Conservation (phyloP, 2,329 filamentous ascomycete species). For the Xylariaceae sp. region DNA sequence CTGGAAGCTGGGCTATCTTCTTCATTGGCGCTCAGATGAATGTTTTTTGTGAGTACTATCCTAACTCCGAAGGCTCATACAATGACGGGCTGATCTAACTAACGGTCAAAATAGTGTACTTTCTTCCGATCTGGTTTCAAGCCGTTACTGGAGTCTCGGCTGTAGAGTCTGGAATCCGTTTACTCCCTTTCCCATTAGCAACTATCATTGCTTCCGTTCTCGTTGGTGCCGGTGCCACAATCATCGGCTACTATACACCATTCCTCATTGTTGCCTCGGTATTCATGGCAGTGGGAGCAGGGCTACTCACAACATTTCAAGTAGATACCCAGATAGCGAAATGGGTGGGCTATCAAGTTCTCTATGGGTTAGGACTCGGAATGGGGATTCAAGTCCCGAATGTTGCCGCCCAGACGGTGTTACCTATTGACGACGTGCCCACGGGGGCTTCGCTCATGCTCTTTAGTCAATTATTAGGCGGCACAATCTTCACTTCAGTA, state of each 20-base stretch:
- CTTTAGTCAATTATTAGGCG: slow-evolving; percentile 41
- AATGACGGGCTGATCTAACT: too few species aligned
- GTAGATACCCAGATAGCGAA: slow-evolving; percentile 26
- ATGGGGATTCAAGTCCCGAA: slow-evolving; percentile 40
- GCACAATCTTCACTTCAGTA: slow-evolving; percentile 40
- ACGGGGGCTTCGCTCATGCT: slow-evolving; percentile 39
- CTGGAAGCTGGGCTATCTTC: too few species aligned
- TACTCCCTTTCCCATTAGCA: slow-evolving; percentile 30
- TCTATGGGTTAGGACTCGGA: slow-evolving; percentile 43
- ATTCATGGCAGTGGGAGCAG: not conserved
- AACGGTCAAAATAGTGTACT: not conserved
- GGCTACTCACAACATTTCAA: slow-evolving; percentile 34
- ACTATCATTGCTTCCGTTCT: slow-evolving; percentile 37
- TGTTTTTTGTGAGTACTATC: too few species aligned
- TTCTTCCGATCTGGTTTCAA: not conserved
- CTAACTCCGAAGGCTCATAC: too few species aligned
- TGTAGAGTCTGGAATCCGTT: not conserved
- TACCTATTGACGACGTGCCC: slow-evolving; percentile 35
- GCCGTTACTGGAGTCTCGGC: not conserved
- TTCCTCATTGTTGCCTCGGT: slow-evolving; percentile 36
- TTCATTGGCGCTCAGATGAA: too few species aligned
- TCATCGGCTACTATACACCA: slow-evolving; percentile 41
- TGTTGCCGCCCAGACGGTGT: slow-evolving; percentile 41
- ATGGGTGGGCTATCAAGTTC: slow-evolving; percentile 39
- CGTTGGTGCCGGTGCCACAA: slow-evolving; percentile 33